A percentile compares a stretch with the other conserved stretches of the same genome.
Evolutionary conservation across 495 filamentous ascomycete genomes (phyloP).

Genomic region (Antarctomyces pellizariae): DNA sequence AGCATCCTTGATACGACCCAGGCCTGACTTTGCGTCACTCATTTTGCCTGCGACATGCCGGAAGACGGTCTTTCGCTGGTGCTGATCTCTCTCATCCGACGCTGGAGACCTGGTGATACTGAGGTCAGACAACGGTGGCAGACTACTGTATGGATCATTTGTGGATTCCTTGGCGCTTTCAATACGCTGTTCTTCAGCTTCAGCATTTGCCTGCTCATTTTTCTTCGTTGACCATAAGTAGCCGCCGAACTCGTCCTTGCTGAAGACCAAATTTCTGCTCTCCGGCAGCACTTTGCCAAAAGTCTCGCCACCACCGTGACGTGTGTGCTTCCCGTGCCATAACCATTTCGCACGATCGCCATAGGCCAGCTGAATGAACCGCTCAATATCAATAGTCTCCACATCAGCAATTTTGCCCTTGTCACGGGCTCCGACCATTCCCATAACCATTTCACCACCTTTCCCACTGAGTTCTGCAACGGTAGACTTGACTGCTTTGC

Average conservation of each 20-base stretch:
- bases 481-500: conserved; percentile 82
- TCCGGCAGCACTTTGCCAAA: conserved; percentile 27
- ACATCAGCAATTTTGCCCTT: conserved; percentile 79
- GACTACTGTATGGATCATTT: conserved; percentile 14
- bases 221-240: conserved; percentile 39
- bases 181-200: conserved; percentile 20
- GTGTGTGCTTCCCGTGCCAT: conserved; percentile 67
- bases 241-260: conserved; percentile 36
- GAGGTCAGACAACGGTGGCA: conserved; percentile 16
- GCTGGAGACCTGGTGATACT: conserved; percentile 21
- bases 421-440: conserved; percentile 63
- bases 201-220: conserved; percentile 19
- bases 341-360: conserved; percentile 79
- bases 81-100: conserved; percentile 44
- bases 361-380: conserved; percentile 47
- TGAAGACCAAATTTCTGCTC: conserved; percentile 36
- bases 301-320: conserved; percentile 23
- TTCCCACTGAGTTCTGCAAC: conserved; percentile 91
- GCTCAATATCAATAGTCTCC: conserved; percentile 75
- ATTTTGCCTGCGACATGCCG: conserved; percentile 61
- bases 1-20: conserved; percentile 67
- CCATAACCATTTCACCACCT: conserved; percentile 79
- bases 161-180: conserved; percentile 19
- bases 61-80: conserved; percentile 40
- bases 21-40: conserved; percentile 61